Base-by-base conservation (phyloP, 2,329 filamentous ascomycete genomes). In the Trichoderma simmonsii region DNA sequence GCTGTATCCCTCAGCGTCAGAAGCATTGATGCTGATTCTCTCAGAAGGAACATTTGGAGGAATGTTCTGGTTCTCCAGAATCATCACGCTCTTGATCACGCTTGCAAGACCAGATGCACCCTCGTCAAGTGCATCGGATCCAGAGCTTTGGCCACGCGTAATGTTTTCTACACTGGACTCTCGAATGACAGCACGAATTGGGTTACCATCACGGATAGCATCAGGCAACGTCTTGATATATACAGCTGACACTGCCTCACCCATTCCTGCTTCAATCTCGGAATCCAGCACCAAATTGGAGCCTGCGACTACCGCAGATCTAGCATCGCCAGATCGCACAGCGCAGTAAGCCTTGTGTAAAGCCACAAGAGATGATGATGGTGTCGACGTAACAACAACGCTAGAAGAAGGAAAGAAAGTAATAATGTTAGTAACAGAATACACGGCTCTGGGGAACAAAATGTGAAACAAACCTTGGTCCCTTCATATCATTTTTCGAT, bases 191-290 rank as follows among this genome's bases (percentile, higher is more conserved):
- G 76, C 77, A 18, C 76, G 74, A n/a, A 81, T 79, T 0, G 79
- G 78, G 74, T 86, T 82, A 7, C 81, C 81, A 56, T 83, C 83
- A 15, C 75, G 74, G 4, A 86, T 60, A 1, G 85, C 85, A 61
- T 81, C 79, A 8, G 78, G 75, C 0, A 86, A 74, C 0, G 76
- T 78, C 75, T 86, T 86, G 1, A 87, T 71, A 3, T 84, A 72
- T 3, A 86, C 51, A 28, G 80, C 77, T 0, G 76, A 80, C 21
- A 82, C 75, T 1, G 82, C 84, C 73, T 87, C 85, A 4, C 6
- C n/a, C 34, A 28, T 59, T 39, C 62, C 56, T 18, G 32, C 32
- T 36, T 39, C 59, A 62, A 57, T 24, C 12, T 56, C 14, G 8
- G 51, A 12, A 30, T 18, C 36, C 34, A n/a, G 28, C 43, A 63